Evolutionary conservation across 164 flowering plant genomes (phyloP).

Genomic region (Euptelea pleiosperma): DNA sequence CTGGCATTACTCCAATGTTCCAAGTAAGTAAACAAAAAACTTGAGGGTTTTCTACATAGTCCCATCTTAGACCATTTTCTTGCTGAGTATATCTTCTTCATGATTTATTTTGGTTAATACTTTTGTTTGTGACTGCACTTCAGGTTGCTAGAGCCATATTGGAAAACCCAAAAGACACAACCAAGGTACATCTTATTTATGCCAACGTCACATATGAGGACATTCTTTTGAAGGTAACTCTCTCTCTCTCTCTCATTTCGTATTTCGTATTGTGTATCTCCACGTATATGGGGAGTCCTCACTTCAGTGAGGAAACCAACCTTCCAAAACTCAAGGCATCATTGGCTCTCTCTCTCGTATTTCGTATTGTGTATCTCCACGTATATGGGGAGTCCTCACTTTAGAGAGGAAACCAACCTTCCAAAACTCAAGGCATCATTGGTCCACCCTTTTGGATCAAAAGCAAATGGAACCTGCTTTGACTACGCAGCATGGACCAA

Average conservation of each 20-base stretch:
- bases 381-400: too few relatives aligned
- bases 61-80: background rate
- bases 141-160: slow-evolving; percentile 95
- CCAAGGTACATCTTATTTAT: slow-evolving; percentile 84
- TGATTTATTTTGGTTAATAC: background rate
- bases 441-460: too few relatives aligned
- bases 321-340: too few relatives aligned
- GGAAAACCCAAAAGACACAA: slow-evolving; percentile 81
- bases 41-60: background rate
- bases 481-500: too few relatives aligned
- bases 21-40: slow-evolving; percentile 54
- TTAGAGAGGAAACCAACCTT: too few relatives aligned
- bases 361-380: too few relatives aligned
- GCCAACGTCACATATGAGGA: slow-evolving; percentile 93
- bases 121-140: slow-evolving; percentile 7
- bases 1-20: slow-evolving; percentile 99
- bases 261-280: background rate
- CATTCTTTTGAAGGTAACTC: slow-evolving; percentile 80
- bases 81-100: background rate
- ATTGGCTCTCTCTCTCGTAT: too few relatives aligned
- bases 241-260: background rate
- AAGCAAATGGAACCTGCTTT: too few relatives aligned
- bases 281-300: too few relatives aligned
- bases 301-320: too few relatives aligned
- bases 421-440: too few relatives aligned